phyloP scores from a whole-genome alignment of 345 rosid species.

The Firmiana major region DNA sequence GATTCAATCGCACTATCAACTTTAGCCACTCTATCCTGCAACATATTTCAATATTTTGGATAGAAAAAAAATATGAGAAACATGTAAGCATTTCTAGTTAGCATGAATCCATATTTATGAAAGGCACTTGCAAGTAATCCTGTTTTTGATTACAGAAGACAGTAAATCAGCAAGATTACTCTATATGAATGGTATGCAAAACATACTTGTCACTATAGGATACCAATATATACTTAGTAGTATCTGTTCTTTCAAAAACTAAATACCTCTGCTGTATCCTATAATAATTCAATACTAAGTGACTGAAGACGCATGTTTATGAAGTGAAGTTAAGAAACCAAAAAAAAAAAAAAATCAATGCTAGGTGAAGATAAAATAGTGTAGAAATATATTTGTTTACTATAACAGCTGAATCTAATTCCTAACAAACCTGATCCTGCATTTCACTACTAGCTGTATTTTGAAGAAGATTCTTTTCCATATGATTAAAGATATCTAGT shows the following conservation, averaged over 20 bases:
- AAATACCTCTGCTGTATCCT: background rate
- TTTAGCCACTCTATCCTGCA: conserved; percentile 55
- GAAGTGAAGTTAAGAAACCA: background rate
- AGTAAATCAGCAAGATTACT: background rate
- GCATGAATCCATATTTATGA: conserved; percentile 8
- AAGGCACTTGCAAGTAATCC: conserved; percentile 5
- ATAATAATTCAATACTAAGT: background rate
- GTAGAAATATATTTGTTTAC: background rate
- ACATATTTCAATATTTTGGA: conserved; percentile 14
- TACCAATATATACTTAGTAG: too few species aligned
- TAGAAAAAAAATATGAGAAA: conserved; percentile 4
- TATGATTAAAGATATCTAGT: conserved; percentile 6
- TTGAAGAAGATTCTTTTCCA: background rate
- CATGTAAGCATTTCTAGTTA: background rate
- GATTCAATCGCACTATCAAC: conserved; percentile 42
- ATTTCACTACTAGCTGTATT: background rate
- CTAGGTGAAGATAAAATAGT: background rate
- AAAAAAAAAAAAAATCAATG: background rate
- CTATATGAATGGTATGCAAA: background rate
- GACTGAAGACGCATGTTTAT: background rate
- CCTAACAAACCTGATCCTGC: background rate
- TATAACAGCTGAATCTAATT: background rate
- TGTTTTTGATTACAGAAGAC: background rate
- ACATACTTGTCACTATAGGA: too few species aligned
- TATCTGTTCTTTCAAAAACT: background rate